Percentiles rank a stretch among this genome's conserved stretches.
phyloP scores from a whole-genome alignment of 2,329 filamentous ascomycete species.

The Chaetomiaceae sp. region DNA sequence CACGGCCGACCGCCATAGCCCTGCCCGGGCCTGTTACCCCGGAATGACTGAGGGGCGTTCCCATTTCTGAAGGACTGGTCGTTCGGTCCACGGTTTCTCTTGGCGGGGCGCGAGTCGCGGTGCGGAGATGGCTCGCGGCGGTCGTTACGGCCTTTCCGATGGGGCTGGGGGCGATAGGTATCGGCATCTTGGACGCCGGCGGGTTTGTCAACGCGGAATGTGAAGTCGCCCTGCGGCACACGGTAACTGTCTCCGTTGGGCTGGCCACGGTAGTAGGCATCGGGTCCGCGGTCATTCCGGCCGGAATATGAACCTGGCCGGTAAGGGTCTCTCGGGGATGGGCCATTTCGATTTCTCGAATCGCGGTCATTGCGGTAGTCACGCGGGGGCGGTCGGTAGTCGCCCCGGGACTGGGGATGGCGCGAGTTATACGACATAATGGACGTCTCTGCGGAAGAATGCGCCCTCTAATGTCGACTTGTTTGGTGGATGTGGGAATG shows the following conservation, averaged over 20 bases:
- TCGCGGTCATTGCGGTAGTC: conserved; percentile 20
- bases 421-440: conserved; percentile 19
- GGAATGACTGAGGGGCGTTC: not conserved
- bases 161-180: conserved; percentile 31
- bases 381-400: conserved; percentile 12
- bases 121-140: conserved; percentile 4
- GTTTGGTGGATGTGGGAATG: not conserved
- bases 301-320: conserved; percentile 15
- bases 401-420: conserved; percentile 4
- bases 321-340: conserved; percentile 8
- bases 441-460: not conserved
- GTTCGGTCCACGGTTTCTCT: conserved; percentile 6
- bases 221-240: conserved; percentile 49
- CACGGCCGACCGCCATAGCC: conserved; percentile 15
- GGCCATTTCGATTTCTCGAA: conserved; percentile 15
- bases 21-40: not conserved
- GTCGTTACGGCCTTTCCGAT: conserved; percentile 13
- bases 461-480: not conserved
- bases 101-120: conserved; percentile 5
- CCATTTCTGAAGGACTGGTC: not conserved
- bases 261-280: not conserved
- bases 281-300: conserved; percentile 5
- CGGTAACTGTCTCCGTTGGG: conserved; percentile 26
- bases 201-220: conserved; percentile 51
- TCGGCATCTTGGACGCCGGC: conserved; percentile 41